Evolutionary conservation across 2,329 filamentous ascomycete species (phyloP).

Genomic region (Neofusicoccum kwambonambiense): DNA sequence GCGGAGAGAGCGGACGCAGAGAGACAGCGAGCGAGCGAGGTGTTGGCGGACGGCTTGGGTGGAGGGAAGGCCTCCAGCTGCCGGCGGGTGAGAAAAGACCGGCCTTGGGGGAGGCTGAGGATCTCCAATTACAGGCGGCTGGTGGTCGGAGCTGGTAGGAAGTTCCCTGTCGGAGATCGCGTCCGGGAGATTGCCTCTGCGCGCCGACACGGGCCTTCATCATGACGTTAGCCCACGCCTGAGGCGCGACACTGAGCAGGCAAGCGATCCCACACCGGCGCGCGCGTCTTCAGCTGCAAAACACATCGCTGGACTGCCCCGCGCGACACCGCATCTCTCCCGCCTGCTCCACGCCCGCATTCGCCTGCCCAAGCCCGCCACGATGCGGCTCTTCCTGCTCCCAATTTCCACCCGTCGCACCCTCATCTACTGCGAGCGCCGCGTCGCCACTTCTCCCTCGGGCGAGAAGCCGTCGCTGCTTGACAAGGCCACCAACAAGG

Average conservation of each 20-base stretch:
- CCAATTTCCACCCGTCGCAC: slow-evolving; percentile 89
- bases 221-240: slow-evolving; percentile 20
- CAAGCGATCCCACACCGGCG: not conserved
- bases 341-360: not conserved
- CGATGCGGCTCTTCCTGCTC: slow-evolving; percentile 90
- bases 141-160: slow-evolving; percentile 12
- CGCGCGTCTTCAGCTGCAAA: slow-evolving; percentile 1
- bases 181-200: slow-evolving; percentile 11
- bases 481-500: slow-evolving; percentile 70
- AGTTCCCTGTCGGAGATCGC: slow-evolving; percentile 16
- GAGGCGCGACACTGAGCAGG: not conserved
- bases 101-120: slow-evolving; percentile 15
- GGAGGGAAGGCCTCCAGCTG: slow-evolving; percentile 12
- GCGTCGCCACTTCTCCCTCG: slow-evolving; percentile 44
- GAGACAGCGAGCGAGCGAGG: slow-evolving; percentile 2
- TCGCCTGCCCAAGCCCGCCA: not conserved
- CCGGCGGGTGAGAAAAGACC: slow-evolving; percentile 3
- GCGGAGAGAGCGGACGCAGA: not conserved
- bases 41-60: not conserved
- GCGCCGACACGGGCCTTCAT: not conserved
- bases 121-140: slow-evolving; percentile 14
- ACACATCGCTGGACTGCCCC: slow-evolving; percentile 17
- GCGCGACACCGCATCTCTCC: slow-evolving; percentile 20
- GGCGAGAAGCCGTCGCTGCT: slow-evolving; percentile 57
- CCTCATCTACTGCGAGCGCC: slow-evolving; percentile 85